Evolutionary conservation across 2,329 filamentous ascomycete species (phyloP), one percentile per base, ranked within the genome.

Genomic region (Fusarium vanettenii): DNA sequence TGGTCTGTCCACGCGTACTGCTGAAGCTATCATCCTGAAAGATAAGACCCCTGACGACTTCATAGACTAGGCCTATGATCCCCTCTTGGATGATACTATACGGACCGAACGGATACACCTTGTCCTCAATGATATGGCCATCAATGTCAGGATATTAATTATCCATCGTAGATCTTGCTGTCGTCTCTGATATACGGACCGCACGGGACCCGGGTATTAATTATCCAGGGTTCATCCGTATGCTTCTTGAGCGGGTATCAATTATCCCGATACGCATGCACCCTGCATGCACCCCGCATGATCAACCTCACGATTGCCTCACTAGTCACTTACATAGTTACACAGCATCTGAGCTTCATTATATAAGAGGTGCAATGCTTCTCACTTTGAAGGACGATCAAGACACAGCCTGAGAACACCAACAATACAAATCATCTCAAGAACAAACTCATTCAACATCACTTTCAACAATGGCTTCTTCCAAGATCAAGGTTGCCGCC

Each of bases 401-500:
- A 60, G 52, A 60, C 37, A 29, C 37, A 37, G 20, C n/a, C 16
- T 31, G n/a, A 22, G 11, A 3, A 25, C 57, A 60, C 1, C 7
- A 31, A 43, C 25, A 31, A 6, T 16, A 20, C 57, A n/a, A 13
- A n/a, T 20, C 63, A 22, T 57, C 16, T 11, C 6, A 29, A n/a
- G 2, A 20, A 16, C 11, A 2, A 31, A 10, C 9, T 22, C 3
- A 0, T 22, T n/a, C 7, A 61, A 13, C 31, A 37, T 7, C n/a
- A 9, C 27, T 1, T 22, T 9, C 35, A 48, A 27, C 39, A 20
- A 66, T 69, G 29, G 48, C 67, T 60, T 66, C 66, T 18, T 60
- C 66, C 11, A 64, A 67, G n/a, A 11, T 78, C 62, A 79, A 79
- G 63, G 61, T 79, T 27, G 76, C 76, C 6, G 77, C 76, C 20